Percentiles rank a stretch among this genome's conserved stretches.
Evolutionary conservation across 192 early-diverging fungal species (phyloP).

Genomic region (Entophlyctis helioformis): DNA sequence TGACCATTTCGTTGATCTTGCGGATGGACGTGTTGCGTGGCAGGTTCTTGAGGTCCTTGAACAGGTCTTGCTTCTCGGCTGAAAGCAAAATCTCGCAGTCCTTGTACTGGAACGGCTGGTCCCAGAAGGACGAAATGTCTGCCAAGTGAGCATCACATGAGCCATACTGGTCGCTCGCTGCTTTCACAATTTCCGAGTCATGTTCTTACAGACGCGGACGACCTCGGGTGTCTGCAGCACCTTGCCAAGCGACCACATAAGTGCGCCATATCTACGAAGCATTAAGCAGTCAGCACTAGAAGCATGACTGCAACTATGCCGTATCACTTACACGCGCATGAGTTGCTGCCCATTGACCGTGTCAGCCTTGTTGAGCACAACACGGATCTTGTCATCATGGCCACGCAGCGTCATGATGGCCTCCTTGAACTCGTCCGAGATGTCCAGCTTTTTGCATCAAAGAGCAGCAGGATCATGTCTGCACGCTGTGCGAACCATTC

Average conservation of each 20-base stretch:
- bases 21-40: slow-evolving; percentile 72
- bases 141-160: no score
- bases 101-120: slow-evolving; percentile 52
- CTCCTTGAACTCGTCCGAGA: slow-evolving; percentile 77
- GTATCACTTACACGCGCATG: slow-evolving; percentile 61
- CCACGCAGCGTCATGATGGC: slow-evolving; percentile 66
- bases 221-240: slow-evolving; percentile 83
- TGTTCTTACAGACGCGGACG: slow-evolving; percentile 62
- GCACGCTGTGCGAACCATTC: slow-evolving; percentile 82
- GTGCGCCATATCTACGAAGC: slow-evolving; percentile 56
- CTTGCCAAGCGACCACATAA: slow-evolving; percentile 89
- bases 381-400: slow-evolving; percentile 76
- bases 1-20: slow-evolving; percentile 86
- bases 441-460: slow-evolving; percentile 86
- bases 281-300: neutral
- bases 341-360: slow-evolving; percentile 76
- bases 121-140: slow-evolving; percentile 59
- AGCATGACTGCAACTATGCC: neutral
- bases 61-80: slow-evolving; percentile 65
- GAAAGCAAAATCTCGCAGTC: slow-evolving; percentile 59
- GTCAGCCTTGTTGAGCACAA: slow-evolving; percentile 83
- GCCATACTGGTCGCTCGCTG: no score
- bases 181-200: neutral
- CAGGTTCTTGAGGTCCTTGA: slow-evolving; percentile 59
- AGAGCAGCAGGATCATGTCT: slow-evolving; percentile 72